Percentiles rank a stretch among this genome's conserved stretches.
phyloP scores from a whole-genome alignment of 805 yeast species.

The Wickerhamomyces chaumierensis region DNA sequence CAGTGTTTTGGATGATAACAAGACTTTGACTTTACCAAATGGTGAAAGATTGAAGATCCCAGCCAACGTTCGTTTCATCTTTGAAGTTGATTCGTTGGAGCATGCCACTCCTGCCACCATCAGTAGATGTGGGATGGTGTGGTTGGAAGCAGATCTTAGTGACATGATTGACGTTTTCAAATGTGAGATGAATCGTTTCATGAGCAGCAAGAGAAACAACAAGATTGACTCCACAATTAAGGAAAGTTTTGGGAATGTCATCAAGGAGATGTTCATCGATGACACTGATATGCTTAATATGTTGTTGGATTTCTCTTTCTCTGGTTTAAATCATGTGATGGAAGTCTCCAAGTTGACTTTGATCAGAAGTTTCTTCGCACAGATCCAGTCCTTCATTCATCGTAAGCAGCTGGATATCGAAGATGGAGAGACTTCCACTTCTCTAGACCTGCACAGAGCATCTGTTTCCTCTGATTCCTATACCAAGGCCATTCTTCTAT shows the following conservation, averaged over 20 bases:
- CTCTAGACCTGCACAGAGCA: not conserved
- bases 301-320: not conserved
- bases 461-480: slow-evolving; percentile 4
- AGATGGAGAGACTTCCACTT: not conserved
- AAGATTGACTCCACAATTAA: no score
- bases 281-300: slow-evolving; percentile 1
- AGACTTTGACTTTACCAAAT: slow-evolving; percentile 68
- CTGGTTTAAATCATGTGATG: slow-evolving; percentile 6
- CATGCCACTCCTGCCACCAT: slow-evolving; percentile 85
- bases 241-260: not conserved
- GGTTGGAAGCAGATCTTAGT: slow-evolving; percentile 38
- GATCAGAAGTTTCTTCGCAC: slow-evolving; percentile 3
- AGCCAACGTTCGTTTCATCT: slow-evolving; percentile 47
- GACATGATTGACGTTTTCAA: slow-evolving; percentile 10
- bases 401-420: not conserved
- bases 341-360: not conserved
- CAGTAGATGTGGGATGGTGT: slow-evolving; percentile 84
- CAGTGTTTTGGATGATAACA: slow-evolving; percentile 85
- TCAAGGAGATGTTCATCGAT: not conserved
- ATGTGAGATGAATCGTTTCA: not conserved
- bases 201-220: no score
- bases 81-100: slow-evolving; percentile 61
- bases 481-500: slow-evolving; percentile 13
- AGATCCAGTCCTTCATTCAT: slow-evolving; percentile 1
- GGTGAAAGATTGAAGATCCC: slow-evolving; percentile 79